phyloP scores from a whole-genome alignment of 306 rosid genomes.

The Macrotyloma uniflorum region DNA sequence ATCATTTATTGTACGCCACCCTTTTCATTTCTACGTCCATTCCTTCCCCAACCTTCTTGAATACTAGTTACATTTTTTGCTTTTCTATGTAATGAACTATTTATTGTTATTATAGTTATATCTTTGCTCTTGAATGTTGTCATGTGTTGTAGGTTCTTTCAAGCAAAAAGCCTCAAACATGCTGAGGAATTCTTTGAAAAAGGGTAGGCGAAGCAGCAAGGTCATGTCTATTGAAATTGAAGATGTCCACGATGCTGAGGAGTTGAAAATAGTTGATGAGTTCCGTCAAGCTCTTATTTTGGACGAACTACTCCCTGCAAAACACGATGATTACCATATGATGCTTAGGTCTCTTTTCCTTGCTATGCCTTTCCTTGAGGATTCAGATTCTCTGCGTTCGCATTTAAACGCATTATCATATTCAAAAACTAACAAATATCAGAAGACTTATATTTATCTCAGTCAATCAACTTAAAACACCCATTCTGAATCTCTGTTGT shows the following conservation, averaged over 20 bases:
- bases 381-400: background rate
- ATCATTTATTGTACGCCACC: background rate
- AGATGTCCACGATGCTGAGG: constrained; percentile 75
- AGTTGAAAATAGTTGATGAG: constrained; percentile 70
- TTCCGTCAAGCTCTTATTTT: constrained; percentile 73
- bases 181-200: constrained; percentile 67
- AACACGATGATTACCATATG: constrained; percentile 91
- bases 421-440: background rate
- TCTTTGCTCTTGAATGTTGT: constrained; percentile 36
- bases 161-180: constrained; percentile 73
- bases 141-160: constrained; percentile 50
- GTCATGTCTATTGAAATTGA: constrained; percentile 81
- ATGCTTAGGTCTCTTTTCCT: constrained; percentile 67
- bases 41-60: background rate
- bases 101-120: background rate
- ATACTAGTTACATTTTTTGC: background rate
- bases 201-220: constrained; percentile 77
- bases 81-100: background rate
- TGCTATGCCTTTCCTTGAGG: background rate
- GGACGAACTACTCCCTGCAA: constrained; percentile 78
- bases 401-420: background rate
- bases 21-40: constrained; percentile 11
- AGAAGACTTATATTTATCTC: background rate
- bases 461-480: background rate
- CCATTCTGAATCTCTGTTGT: background rate